phyloP scores from a whole-genome alignment of 345 rosid species.

The Zanthoxylum bungeanum region DNA sequence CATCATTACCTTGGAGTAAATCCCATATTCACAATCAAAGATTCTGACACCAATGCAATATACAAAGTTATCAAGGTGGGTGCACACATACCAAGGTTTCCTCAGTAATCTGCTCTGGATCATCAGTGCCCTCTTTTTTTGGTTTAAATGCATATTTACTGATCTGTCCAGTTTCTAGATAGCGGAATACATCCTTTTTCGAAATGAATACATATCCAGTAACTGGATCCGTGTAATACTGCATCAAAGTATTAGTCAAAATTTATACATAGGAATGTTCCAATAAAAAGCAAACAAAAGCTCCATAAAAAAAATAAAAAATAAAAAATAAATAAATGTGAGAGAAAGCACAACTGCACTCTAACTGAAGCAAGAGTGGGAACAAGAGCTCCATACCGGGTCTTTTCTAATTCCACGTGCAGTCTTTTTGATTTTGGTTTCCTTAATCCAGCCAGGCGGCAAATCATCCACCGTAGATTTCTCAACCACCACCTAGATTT shows the following conservation, averaged over 20 bases:
- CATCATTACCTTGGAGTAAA: too few relatives aligned
- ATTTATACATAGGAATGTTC: not conserved
- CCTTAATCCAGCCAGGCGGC: conserved; percentile 43
- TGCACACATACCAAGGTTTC: conserved; percentile 10
- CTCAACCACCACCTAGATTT: conserved; percentile 30
- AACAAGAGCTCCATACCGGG: conserved; percentile 24
- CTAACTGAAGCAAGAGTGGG: not conserved
- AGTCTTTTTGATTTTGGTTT: conserved; percentile 21
- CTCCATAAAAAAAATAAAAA: not conserved
- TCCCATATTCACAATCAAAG: too few relatives aligned
- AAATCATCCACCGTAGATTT: conserved; percentile 25
- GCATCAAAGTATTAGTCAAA: conserved; percentile 15
- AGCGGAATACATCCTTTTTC: conserved; percentile 30
- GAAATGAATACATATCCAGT: conserved; percentile 38
- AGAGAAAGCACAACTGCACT: not conserved
- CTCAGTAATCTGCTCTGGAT: not conserved
- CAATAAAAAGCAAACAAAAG: not conserved
- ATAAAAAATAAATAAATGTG: too few relatives aligned
- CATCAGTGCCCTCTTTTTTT: not conserved
- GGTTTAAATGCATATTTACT: conserved; percentile 17
- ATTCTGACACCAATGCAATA: not conserved
- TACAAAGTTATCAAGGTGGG: not conserved
- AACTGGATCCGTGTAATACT: conserved; percentile 42
- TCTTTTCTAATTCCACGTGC: conserved; percentile 23
- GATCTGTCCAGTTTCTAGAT: conserved; percentile 35